Base-by-base conservation (phyloP, 2,329 filamentous ascomycete species). In the Tricladium varicosporioides region DNA sequence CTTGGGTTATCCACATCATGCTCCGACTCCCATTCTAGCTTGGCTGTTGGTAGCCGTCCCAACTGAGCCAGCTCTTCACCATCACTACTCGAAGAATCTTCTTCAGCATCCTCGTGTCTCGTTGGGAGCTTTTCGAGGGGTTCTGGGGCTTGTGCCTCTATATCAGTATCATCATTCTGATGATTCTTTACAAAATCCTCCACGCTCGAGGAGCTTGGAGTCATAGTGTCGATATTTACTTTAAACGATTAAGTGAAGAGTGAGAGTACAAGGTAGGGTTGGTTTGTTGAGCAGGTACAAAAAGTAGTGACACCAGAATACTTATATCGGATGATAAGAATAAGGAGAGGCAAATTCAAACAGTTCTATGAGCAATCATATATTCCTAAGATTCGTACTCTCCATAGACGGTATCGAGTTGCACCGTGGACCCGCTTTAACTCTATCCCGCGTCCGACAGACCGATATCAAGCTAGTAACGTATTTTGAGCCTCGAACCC, bases 1-100 rank as follows among this genome's bases (percentile, higher is more conserved):
- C 59, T 45, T 10, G 67, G 65, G 51, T 68, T 63, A 5, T 27
- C 60, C 15, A 48, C 18, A 59, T 67, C 63, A 2, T 61, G 53
- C 45, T 60, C 59, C 3, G 56, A 55, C n/a, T 68, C 63, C 64
- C 64, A 67, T 16, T 63, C 63, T 36, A 61, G 44, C 31, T 36
- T 16, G 18, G 7, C 4, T 48, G 31, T 27, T 13, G 15, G 15
- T 46, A 15, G 10, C 14, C 14, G 43, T 22, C 16, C 15, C 14
- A 16, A 4, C 13, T 46, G 13, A 4, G 10, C 14, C 11, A 46
- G 43, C 5, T 16, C 11, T 11, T 46, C 9, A 11, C 9, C 15
- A n/a, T 16, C 14, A 22, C 43, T 46, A 4, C 43, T 16, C 18
- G n/a, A 46, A 4, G 13, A 18, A 13, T 46, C 18, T 11, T n/a